Evolutionary conservation across 371 early-diverging fungal species (phyloP).

Genomic region (Mucor velutinosus): DNA sequence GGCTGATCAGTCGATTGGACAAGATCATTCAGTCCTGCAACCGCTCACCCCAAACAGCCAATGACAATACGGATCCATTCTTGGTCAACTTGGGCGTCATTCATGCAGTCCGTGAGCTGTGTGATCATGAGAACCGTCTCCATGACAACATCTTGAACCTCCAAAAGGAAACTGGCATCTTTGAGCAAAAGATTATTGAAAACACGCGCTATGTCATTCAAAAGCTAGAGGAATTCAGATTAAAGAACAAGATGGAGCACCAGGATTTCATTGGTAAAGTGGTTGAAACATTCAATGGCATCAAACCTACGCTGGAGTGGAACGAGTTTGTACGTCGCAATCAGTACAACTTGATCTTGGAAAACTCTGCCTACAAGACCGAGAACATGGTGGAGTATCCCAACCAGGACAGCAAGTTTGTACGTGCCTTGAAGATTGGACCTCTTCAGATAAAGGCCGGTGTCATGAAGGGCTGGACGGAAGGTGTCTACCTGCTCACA

Average conservation of each 20-base stretch:
- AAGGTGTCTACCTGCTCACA: constrained; percentile 46
- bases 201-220: constrained; percentile 30
- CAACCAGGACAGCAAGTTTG: constrained; percentile 38
- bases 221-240: constrained; percentile 34
- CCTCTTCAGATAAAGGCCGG: constrained; percentile 34
- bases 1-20: constrained; percentile 29
- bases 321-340: constrained; percentile 44
- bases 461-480: constrained; percentile 31
- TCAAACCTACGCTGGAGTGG: constrained; percentile 46
- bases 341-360: constrained; percentile 32
- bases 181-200: constrained; percentile 45
- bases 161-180: constrained; percentile 42
- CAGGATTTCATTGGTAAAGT: constrained; percentile 29
- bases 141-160: constrained; percentile 45
- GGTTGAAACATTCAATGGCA: constrained; percentile 19
- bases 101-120: constrained; percentile 31
- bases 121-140: constrained; percentile 45
- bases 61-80: constrained; percentile 38
- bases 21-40: constrained; percentile 23
- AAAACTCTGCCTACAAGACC: constrained; percentile 47
- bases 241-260: constrained; percentile 37
- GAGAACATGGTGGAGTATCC: constrained; percentile 41
- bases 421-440: constrained; percentile 44
- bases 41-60: constrained; percentile 30
- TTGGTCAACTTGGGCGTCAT: constrained; percentile 39